phyloP scores from a whole-genome alignment of 2,329 filamentous ascomycete genomes.

The Calonectria hawksworthii region DNA sequence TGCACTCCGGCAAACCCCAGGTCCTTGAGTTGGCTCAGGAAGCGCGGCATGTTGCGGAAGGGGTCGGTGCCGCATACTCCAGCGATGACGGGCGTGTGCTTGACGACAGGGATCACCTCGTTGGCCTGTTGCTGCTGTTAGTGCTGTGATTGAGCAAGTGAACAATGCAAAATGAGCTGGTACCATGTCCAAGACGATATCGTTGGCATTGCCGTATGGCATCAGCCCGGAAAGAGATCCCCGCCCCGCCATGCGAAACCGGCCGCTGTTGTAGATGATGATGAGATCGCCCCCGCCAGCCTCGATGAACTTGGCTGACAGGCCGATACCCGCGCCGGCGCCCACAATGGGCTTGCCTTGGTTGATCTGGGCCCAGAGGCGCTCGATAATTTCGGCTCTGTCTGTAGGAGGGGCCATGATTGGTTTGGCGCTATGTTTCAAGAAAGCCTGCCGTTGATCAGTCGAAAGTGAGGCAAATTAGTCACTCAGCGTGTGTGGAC shows the following conservation, averaged over 20 bases:
- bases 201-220: conserved; percentile 14
- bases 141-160: not conserved
- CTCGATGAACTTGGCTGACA: conserved; percentile 12
- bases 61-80: not conserved
- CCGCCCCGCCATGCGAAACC: conserved; percentile 14
- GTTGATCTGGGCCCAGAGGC: not conserved
- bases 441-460: not conserved
- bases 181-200: conserved; percentile 7
- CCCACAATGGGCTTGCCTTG: conserved; percentile 12
- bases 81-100: not conserved
- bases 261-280: conserved; percentile 17
- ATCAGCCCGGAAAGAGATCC: conserved; percentile 6
- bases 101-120: not conserved
- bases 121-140: not conserved
- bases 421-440: no score
- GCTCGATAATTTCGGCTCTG: not conserved
- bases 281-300: conserved; percentile 10
- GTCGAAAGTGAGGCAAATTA: not conserved
- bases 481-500: not conserved
- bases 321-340: conserved; percentile 3
- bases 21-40: not conserved
- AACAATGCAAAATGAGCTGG: not conserved
- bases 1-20: not conserved
- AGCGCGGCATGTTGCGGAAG: not conserved
- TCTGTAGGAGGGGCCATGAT: conserved; percentile 1